Evolutionary conservation across 2,329 filamentous ascomycete species (phyloP).

Genomic region (Talaromyces sp.): DNA sequence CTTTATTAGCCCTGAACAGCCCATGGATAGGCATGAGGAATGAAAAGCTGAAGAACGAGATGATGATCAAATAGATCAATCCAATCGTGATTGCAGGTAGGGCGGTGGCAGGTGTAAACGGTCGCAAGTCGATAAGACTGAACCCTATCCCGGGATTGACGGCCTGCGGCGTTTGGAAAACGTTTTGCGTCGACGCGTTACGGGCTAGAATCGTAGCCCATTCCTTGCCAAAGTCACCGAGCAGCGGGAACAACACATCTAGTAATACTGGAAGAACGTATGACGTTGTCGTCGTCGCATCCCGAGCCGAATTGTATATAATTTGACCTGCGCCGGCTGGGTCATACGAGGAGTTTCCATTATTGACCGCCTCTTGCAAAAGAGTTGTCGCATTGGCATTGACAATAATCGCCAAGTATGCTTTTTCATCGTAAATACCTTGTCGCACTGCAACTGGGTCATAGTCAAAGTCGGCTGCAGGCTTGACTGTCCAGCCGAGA

Average conservation of each 20-base stretch:
- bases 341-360: slow-evolving; percentile 58
- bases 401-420: slow-evolving; percentile 61
- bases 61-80: slow-evolving; percentile 65
- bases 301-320: slow-evolving; percentile 55
- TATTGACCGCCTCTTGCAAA: slow-evolving; percentile 53
- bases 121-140: slow-evolving; percentile 56
- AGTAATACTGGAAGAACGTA: slow-evolving; percentile 55
- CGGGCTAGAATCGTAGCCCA: slow-evolving; percentile 38
- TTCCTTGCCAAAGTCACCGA: slow-evolving; percentile 47
- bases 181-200: slow-evolving; percentile 39
- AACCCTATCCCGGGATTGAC: slow-evolving; percentile 57
- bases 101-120: slow-evolving; percentile 54
- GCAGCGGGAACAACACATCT: slow-evolving; percentile 47
- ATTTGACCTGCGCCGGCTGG: slow-evolving; percentile 58
- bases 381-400: slow-evolving; percentile 61
- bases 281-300: slow-evolving; percentile 53
- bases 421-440: slow-evolving; percentile 57
- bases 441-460: slow-evolving; percentile 57
- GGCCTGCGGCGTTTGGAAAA: slow-evolving; percentile 47
- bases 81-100: slow-evolving; percentile 61
- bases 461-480: slow-evolving; percentile 53
- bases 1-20: slow-evolving; percentile 52
- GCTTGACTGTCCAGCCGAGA: slow-evolving; percentile 51
- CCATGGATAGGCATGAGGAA: slow-evolving; percentile 64
- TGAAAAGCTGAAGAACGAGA: slow-evolving; percentile 64